Evolutionary conservation across 208 protist species (phyloP), one percentile per base, ranked within the genome.

Genomic region (Wallacemonas sp.): DNA sequence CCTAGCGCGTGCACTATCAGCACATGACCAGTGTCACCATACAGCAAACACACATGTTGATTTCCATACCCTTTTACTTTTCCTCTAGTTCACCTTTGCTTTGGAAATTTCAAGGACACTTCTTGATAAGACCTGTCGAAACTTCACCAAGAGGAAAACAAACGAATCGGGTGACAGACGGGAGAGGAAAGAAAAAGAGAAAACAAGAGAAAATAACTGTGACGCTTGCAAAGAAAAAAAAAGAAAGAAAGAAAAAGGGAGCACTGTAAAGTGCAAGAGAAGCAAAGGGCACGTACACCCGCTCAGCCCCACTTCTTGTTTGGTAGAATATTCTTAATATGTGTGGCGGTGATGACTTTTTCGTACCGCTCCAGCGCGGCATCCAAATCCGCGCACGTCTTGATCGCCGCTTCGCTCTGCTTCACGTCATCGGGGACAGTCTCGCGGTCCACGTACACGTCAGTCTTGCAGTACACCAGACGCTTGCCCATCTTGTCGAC

Each of bases 401-500:
- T 49, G 16, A 84, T 41, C 18, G 39, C 33, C 39, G 20, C 29
- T 65, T 80, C 77, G 14, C 52, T 28, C 57, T 72, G 46, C 50
- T 44, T 41, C 57, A 75, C 46, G 42, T 52, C 72, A 8, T 26
- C 39, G 1, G 61, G 32, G 41, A 73, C 54, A 5, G 29, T 45
- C 7, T 54, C 54, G 36, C 42, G 32, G 16, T 72, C 67, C 41
- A 55, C 28, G 65, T 69, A 74, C 41, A 76, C 59, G 33, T 89
- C 70, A 5, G 85, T 78, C 57, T 77, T 78, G 70, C 81, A 83
- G 65, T 85, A 94, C 33, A 79, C 80, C 28, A 94, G 46, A n/a
- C 82, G 72, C 59, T 86, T 89, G 7, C 89, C 86, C 25, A 91
- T 67, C 70, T 89, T 90, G 52, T 91, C 84, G 29, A 91, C 81